Base-by-base conservation (phyloP, 169 alveolate species). In the Perkinsus olseni region DNA sequence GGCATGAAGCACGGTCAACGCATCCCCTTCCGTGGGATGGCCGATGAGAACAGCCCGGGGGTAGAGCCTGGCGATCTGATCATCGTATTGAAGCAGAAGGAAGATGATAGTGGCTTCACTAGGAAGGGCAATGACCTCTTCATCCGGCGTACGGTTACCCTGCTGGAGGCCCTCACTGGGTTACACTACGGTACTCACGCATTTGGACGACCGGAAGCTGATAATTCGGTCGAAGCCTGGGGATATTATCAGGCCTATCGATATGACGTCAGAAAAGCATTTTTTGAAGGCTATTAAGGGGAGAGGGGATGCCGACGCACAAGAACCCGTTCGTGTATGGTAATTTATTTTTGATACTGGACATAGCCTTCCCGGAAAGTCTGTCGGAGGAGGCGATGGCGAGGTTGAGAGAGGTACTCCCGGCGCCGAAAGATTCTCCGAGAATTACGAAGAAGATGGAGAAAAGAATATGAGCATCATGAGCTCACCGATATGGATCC, bases 241-340 rank as follows among this genome's bases (percentile, higher is more conserved):
- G 74, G 99, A 98, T 91, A 97, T 98, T 10, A 96, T 98, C 82
- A 95, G 96, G 95, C 99, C 99, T 0, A 98, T 97, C 74, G 98
- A 96, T 74, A 95, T 97, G 82, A 62, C 82, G 13, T 62, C 82
- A 28, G 82, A 62, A 24, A 62, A 62, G 82, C 82, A 62, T 24
- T 62, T 21, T 28, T 62, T 62, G 48, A 98, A 98, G 95, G 98
- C 98, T 91, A 96, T 99, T 17, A 96, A 96, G 93, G 98, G n/a
- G 96, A 31, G 98, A 97, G 93, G 99, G 99, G 17, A 97, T 99
- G 99, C 99, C 99, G 38, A 96, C 97, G 74, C 98, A 97, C 96
- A 98, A 98, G 96, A 97, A 98, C 74, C 98, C 99, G 8, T 97
- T 96, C 94, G 95, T 96, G 93, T 97, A 96, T 94, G 99, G 99